Evolutionary conservation across 2,329 filamentous ascomycete genomes (phyloP), one percentile per base, ranked within the genome.

Genomic region (Teratosphaeria epicoccoides): DNA sequence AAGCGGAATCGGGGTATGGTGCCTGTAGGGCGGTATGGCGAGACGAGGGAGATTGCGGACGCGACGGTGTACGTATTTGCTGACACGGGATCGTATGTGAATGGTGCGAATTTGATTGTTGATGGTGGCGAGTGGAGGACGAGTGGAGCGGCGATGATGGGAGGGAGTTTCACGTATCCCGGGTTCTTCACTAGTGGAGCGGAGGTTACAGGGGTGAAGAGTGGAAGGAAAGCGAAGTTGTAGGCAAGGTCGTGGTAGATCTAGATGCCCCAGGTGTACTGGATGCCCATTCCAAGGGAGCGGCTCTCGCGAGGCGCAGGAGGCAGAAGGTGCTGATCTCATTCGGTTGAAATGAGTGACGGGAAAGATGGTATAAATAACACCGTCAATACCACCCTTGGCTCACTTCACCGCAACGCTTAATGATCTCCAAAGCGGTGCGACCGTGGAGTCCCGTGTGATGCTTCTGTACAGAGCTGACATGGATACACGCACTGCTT

Each of bases 31-130:
- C 77, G 90, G 52, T 82, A 82, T 68, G 93, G 91, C 6, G 80
- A 80, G 0, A 81, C 95, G 24, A 85, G 85, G 58, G 91, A 98
- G 64, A 89, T 98, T 62, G 86, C 89, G 0, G 91, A 98, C 69
- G 87, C 91, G 1, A 96, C 91, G 0, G 80, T 97, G 0, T 98
- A 83, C 62, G 68, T 97, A 51, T 93, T 96, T 65, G 87, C 85
- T 45, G 87, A 95, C 45, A 82, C 88, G 0, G 91, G 84, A 0
- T 88, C 84, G 66, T 95, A 87, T 67, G 82, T 97, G 46, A 95
- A 87, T 59, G 93, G 89, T 1, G 83, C 88, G 59, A 80, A 82
- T 2, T 71, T 96, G 29, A 86, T 95, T 26, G 87, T 79, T 4
- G 76, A 79, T 59, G 76, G 77, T 24, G 76, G 74, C 2, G 68